Evolutionary conservation across 2,329 filamentous ascomycete genomes (phyloP), one percentile per base, ranked within the genome.

Genomic region (Ceratocystis alfenasii): DNA sequence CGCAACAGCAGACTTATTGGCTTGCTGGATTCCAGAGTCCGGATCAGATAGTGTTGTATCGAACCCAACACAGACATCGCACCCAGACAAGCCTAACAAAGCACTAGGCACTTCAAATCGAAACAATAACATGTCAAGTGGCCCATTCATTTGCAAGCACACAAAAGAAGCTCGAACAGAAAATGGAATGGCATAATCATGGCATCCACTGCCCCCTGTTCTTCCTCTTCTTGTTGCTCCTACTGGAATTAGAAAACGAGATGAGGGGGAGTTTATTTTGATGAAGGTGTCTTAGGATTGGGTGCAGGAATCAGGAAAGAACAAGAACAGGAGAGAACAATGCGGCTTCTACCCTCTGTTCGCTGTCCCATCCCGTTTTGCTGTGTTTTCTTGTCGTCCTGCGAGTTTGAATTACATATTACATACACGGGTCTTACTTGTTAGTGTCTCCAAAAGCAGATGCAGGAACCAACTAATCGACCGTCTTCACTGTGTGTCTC

Each of bases 91-190:
- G 46, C 25, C 7, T 30, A 17, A n/a, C 7, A 17, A 30, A 6
- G 53, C 25, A 17, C 53, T 57, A 33, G 53, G 15, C 28, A 17
- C 53, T 57, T 17, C 15, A 57, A 17, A 33, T 55, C 50, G 50
- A 55, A 55, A 55, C 50, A 55, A 55, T 57, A n/a, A 36, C 53
- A 33, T 57, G 53, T 57, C 53, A 57, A 57, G 53, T 57, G 53
- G 36, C 53, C 25, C 33, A 36, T 36, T 12, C 33, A 36, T 36
- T 36, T 36, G 8, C 33, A 36, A 36, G 33, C 33, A 36, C 33
- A 36, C 33, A 36, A 36, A 36, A 36, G 33, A 36, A 36, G 33
- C 33, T 36, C 10, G 0, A 36, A 36, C 33, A 36, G 33, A 36
- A 36, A 36, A 36, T 36, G 33, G 33, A 36, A 36, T 36, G 33